Conservation (phyloP, 441 rosid species). For the Populus hybrid region DNA sequence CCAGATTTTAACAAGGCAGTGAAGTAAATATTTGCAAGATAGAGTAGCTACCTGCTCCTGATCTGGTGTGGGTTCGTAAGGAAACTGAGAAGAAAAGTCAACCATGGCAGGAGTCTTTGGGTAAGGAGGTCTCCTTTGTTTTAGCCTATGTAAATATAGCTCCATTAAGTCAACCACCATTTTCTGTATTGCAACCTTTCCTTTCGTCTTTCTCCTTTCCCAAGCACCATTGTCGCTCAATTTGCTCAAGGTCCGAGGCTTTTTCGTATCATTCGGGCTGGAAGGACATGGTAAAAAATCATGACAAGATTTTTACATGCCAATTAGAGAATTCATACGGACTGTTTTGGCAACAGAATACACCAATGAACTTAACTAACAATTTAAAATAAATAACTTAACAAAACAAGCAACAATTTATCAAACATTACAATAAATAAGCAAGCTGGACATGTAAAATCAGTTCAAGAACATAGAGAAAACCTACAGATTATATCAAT, state of each 20-base stretch:
- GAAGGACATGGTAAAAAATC: constrained; percentile 16
- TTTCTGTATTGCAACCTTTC: constrained; percentile 93
- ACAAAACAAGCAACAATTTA: not conserved
- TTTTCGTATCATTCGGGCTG: constrained; percentile 87
- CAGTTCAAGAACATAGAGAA: constrained; percentile 1
- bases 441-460: not conserved
- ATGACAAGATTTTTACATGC: not conserved
- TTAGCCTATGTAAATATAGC: constrained; percentile 87
- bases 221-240: constrained; percentile 74
- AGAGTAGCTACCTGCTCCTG: constrained; percentile 60
- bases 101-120: constrained; percentile 62
- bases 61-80: constrained; percentile 86
- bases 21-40: constrained; percentile 2
- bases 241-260: constrained; percentile 78
- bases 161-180: constrained; percentile 99
- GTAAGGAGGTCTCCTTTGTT: constrained; percentile 81
- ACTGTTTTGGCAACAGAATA: not conserved
- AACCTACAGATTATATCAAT: constrained; percentile 85
- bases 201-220: constrained; percentile 95
- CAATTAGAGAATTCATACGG: not conserved
- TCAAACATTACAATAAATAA: not conserved
- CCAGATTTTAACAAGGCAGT: constrained; percentile 1
- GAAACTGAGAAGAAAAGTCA: constrained; percentile 68
- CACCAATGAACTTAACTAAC: not conserved
- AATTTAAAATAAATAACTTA: not conserved